Evolutionary conservation across 495 filamentous ascomycete species (phyloP).

Genomic region (Delitschia confertaspora): DNA sequence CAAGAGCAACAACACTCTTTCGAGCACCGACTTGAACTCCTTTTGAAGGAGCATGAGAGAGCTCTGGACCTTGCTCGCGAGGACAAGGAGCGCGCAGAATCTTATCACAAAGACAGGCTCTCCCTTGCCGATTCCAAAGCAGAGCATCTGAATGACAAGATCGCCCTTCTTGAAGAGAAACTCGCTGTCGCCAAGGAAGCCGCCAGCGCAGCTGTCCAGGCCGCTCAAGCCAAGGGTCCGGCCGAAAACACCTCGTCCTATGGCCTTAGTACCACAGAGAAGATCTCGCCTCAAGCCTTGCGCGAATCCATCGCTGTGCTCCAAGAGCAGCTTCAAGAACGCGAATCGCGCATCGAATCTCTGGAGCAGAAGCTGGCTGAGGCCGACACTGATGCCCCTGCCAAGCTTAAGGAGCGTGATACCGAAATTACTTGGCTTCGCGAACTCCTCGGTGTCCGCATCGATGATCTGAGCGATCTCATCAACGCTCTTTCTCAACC

Average conservation of each 20-base stretch:
- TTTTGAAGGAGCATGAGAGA: constrained; percentile 61
- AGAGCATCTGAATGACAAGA: constrained; percentile 69
- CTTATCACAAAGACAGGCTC: constrained; percentile 50
- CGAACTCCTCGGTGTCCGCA: constrained; percentile 80
- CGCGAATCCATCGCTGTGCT: constrained; percentile 92
- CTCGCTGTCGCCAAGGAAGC: constrained; percentile 85
- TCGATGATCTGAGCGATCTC: constrained; percentile 87
- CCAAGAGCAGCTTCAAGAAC: constrained; percentile 91
- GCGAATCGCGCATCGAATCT: constrained; percentile 77
- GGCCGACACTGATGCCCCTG: constrained; percentile 62
- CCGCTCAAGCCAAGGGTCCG: constrained; percentile 55
- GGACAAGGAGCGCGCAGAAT: constrained; percentile 35
- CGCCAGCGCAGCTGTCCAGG: constrained; percentile 75
- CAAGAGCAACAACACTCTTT: constrained; percentile 61
- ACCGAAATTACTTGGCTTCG: constrained; percentile 94
- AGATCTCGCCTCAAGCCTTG: constrained; percentile 85
- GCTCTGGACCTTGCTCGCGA: constrained; percentile 52
- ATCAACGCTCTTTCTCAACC: constrained; percentile 68
- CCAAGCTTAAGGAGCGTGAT: constrained; percentile 77
- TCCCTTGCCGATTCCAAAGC: constrained; percentile 70
- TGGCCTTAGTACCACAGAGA: constrained; percentile 58
- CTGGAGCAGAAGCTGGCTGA: constrained; percentile 63
- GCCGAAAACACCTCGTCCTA: no score
- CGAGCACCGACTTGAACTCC: constrained; percentile 57
- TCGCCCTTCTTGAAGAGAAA: constrained; percentile 76